Conservation (phyloP, 371 early-diverging fungal genomes). For the Mortierella sp. region DNA sequence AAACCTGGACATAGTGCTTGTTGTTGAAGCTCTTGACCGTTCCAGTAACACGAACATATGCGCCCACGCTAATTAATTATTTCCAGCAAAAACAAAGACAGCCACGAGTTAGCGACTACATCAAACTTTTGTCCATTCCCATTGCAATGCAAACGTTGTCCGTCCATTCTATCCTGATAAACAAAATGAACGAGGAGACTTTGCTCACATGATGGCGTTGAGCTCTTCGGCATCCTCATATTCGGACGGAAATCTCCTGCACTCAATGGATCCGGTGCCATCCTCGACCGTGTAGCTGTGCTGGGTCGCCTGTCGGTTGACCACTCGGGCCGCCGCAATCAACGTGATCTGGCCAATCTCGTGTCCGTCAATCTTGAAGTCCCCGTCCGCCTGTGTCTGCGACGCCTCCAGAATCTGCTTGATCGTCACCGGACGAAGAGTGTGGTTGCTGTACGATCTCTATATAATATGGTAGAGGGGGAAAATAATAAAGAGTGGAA, state of each 20-base stretch:
- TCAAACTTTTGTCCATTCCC: no score
- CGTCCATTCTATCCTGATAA: not conserved
- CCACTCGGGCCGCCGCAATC: constrained; percentile 23
- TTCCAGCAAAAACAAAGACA: not conserved
- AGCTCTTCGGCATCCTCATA: constrained; percentile 29
- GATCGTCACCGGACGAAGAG: constrained; percentile 53
- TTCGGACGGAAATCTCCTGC: constrained; percentile 25
- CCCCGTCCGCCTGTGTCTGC: constrained; percentile 46
- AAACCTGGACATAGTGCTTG: constrained; percentile 16
- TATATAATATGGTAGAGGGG: not conserved
- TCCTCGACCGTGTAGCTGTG: constrained; percentile 37
- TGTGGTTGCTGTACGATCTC: constrained; percentile 40
- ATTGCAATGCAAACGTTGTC: no score
- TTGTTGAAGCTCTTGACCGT: constrained; percentile 22
- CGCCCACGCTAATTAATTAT: constrained; percentile 25
- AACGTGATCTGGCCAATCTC: constrained; percentile 43
- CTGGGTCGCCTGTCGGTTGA: constrained; percentile 35
- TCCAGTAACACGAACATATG: constrained; percentile 41
- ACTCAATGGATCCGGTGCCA: constrained; percentile 48
- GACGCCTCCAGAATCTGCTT: constrained; percentile 34
- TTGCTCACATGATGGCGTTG: constrained; percentile 24
- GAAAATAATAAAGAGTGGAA: not conserved
- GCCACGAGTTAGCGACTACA: no score
- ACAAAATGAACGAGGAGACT: not conserved
- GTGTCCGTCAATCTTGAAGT: constrained; percentile 39